phyloP scores from a whole-genome alignment of 2,329 filamentous ascomycete genomes.

The Chaetomium globosum region DNA sequence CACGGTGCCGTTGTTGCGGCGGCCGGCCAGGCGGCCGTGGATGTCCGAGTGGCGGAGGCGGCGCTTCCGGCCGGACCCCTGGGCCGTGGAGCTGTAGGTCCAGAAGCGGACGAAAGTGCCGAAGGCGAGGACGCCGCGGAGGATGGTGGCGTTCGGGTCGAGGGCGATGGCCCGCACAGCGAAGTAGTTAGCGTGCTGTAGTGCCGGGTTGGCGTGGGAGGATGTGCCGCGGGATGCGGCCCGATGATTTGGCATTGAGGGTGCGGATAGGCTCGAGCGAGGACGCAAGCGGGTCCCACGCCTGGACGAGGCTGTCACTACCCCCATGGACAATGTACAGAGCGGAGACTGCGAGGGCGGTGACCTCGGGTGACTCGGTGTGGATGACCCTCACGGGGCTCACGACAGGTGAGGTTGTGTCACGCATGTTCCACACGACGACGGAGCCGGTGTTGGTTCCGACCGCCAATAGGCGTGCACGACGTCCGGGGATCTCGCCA shows the following conservation, averaged over 20 bases:
- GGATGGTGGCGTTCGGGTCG: conserved; percentile 81
- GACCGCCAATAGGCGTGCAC: conserved; percentile 76
- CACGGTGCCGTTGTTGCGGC: conserved; percentile 67
- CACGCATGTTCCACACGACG: conserved; percentile 82
- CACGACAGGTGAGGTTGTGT: conserved; percentile 61
- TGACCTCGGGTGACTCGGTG: conserved; percentile 87
- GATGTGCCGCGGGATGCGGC: conserved; percentile 75
- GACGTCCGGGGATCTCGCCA: conserved; percentile 77
- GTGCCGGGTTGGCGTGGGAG: conserved; percentile 56
- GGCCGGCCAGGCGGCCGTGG: conserved; percentile 54
- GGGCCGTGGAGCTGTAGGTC: conserved; percentile 84
- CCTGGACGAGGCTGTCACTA: conserved; percentile 91
- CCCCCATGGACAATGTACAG: conserved; percentile 91
- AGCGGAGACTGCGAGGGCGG: conserved; percentile 78
- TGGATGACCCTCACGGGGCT: conserved; percentile 78
- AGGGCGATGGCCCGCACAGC: conserved; percentile 82
- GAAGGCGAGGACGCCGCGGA: conserved; percentile 84
- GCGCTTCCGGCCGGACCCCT: conserved; percentile 77
- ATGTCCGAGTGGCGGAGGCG: conserved; percentile 68
- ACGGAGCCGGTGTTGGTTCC: conserved; percentile 80
- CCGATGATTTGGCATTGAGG: conserved; percentile 80
- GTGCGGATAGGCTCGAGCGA: conserved; percentile 77
- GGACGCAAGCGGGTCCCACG: conserved; percentile 94
- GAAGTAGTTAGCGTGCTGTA: conserved; percentile 73
- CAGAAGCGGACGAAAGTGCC: conserved; percentile 89